These are phyloP conservation scores for Globisporangium okanoganense DNA, from an alignment of 352 stramenopile genomes.

Conservation along the genomic window DNA sequence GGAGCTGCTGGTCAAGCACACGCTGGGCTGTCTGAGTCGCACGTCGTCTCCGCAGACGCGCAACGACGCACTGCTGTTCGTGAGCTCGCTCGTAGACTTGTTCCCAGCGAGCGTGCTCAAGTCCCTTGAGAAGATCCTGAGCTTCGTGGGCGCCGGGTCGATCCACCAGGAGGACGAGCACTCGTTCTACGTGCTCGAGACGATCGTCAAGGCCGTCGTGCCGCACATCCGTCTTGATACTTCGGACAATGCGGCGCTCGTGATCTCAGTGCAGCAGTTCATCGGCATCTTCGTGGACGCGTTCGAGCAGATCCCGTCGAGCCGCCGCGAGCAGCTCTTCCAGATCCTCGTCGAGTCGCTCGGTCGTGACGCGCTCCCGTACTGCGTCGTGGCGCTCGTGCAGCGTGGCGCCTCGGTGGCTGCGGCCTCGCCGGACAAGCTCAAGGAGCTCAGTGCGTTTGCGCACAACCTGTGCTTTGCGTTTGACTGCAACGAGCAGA, in stretches of 20 bases:
- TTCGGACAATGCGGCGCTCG: neutral
- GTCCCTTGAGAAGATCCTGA: slow-evolving; percentile 77
- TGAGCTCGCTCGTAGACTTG: slow-evolving; percentile 74
- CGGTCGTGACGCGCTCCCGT: slow-evolving; percentile 42
- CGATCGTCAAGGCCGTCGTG: slow-evolving; percentile 76
- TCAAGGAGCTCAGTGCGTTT: slow-evolving; percentile 60
- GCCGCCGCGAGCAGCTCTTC: slow-evolving; percentile 59
- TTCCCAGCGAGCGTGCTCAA: slow-evolving; percentile 66
- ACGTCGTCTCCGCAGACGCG: slow-evolving; percentile 72
- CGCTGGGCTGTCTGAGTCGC: slow-evolving; percentile 56
- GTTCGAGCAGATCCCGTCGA: slow-evolving; percentile 60
- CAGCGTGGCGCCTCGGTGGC: slow-evolving; percentile 28
- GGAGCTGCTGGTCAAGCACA: slow-evolving; percentile 76
- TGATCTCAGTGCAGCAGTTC: slow-evolving; percentile 70
- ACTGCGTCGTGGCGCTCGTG: slow-evolving; percentile 55
- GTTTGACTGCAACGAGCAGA: slow-evolving; percentile 55
- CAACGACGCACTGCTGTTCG: slow-evolving; percentile 80
- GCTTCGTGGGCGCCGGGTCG: slow-evolving; percentile 47
- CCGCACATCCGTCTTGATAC: slow-evolving; percentile 52
- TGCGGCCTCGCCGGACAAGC: slow-evolving; percentile 19
- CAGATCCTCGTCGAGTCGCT: slow-evolving; percentile 57
- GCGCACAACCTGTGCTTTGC: slow-evolving; percentile 58
- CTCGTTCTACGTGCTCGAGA: slow-evolving; percentile 86
- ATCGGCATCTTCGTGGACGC: slow-evolving; percentile 73
- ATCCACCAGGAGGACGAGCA: slow-evolving; percentile 83